These are phyloP conservation scores for Pyricularia grisea DNA, from an alignment of 2,329 filamentous ascomycete genomes.

Conservation along the genomic window DNA sequence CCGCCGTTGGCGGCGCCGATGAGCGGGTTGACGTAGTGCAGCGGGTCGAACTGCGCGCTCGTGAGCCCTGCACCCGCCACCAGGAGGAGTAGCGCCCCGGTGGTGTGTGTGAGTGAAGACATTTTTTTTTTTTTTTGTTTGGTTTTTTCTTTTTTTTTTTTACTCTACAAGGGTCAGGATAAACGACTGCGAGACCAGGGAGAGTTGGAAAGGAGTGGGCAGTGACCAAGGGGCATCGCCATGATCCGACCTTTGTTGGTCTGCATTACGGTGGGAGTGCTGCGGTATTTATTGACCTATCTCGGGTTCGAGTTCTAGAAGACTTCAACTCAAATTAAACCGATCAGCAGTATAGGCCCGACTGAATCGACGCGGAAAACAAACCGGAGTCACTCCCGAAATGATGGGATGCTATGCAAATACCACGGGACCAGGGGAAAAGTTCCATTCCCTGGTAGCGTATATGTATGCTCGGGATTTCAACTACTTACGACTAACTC, in stretches of 20 bases:
- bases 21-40: slow-evolving; percentile 23
- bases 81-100: background rate
- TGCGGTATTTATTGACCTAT: background rate
- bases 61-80: background rate
- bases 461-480: no score
- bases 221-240: background rate
- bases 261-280: background rate
- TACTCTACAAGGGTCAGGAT: no score
- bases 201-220: background rate
- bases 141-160: background rate
- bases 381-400: background rate
- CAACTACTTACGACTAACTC: no score
- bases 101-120: background rate
- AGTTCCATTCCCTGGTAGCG: no score
- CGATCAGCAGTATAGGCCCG: background rate
- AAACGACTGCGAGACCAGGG: background rate
- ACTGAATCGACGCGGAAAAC: background rate
- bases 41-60: slow-evolving; percentile 9
- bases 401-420: background rate
- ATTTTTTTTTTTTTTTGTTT: background rate
- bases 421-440: no score
- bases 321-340: background rate
- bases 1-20: slow-evolving; percentile 31
- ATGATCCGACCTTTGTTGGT: background rate
- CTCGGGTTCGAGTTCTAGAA: background rate